Conservation (phyloP, 176 grass and related monocot genomes). For the Microstegium vimineum region DNA sequence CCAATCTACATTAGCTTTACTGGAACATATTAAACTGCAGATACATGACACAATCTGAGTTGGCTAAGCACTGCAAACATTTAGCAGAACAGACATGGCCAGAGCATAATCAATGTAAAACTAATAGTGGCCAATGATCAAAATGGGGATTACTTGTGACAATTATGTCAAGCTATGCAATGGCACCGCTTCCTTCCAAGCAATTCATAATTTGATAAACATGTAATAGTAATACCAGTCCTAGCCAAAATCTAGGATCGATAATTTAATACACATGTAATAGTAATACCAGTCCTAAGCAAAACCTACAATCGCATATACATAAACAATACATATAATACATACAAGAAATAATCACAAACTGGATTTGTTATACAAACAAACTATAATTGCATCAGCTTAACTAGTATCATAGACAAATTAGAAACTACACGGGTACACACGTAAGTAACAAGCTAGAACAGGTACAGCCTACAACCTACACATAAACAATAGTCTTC, state of each 20-base stretch:
- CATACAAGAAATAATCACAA: not conserved
- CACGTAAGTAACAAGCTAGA: not conserved
- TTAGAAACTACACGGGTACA: not conserved
- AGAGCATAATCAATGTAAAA: not conserved
- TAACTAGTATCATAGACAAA: not conserved
- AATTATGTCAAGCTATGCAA: not conserved
- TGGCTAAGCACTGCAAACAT: not conserved
- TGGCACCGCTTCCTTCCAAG: not conserved
- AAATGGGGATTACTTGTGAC: not conserved
- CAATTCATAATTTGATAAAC: not conserved
- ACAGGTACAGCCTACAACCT: not conserved
- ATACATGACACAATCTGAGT: not conserved
- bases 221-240: not conserved
- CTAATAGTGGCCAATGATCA: not conserved
- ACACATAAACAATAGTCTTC: not conserved
- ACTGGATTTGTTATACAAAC: not conserved
- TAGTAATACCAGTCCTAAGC: not conserved
- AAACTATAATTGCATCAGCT: not conserved
- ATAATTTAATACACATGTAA: not conserved
- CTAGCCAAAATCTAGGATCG: not conserved
- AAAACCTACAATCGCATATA: not conserved
- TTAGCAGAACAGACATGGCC: not conserved
- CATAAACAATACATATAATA: not conserved
- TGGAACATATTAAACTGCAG: not conserved
- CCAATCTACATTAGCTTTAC: not conserved